Evolutionary conservation across 345 rosid genomes (phyloP), one percentile per base, ranked within the genome.

Genomic region (Salix brachista): DNA sequence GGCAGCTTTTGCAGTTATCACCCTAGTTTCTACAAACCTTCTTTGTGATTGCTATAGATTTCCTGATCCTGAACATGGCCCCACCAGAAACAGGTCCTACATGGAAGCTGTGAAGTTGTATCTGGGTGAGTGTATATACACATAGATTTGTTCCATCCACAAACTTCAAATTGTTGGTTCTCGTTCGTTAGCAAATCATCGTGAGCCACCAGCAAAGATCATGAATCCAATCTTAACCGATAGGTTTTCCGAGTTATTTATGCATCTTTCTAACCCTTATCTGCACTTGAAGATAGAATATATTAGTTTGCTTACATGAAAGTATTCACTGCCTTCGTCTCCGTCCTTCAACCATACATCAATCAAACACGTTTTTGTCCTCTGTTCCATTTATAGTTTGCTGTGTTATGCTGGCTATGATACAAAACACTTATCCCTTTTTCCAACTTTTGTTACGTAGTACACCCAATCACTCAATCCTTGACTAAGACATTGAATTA

Each of bases 1-100:
- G 60, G 0, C 89, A 39, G 70, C 42, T 72, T 91, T 93, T 54
- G 90, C 96, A 0, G 85, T 74, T 6, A 65, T 89, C 54, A 84
- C 96, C 75, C n/a, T 87, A 37, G 12, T 85, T 36, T 85, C 93
- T 23, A 74, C 86, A 6, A 65, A 21, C 73, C 88, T 93, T 52
- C 84, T 91, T 50, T 84, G 89, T 8, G 89, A 84, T 69, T 84
- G 87, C 83, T 89, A 89, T 72, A 83, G 80, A 78, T 87, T 54
- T 25, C 96, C 94, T 0, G 87, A 90, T 78, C 87, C 92, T 13
- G 79, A 75, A 64, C 32, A 74, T 48, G 96, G 96, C 25, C 83
- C 85, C 56, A 52, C 42, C 76, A 82, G 96, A 32, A 68, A 72
- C 72, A 81, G 68, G 13, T 89, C 91, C 52, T 89, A 75, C 80